Percentiles rank a stretch among this genome's conserved stretches.
phyloP scores from a whole-genome alignment of 108 stramenopile species.

The Nitzschia sp. region DNA sequence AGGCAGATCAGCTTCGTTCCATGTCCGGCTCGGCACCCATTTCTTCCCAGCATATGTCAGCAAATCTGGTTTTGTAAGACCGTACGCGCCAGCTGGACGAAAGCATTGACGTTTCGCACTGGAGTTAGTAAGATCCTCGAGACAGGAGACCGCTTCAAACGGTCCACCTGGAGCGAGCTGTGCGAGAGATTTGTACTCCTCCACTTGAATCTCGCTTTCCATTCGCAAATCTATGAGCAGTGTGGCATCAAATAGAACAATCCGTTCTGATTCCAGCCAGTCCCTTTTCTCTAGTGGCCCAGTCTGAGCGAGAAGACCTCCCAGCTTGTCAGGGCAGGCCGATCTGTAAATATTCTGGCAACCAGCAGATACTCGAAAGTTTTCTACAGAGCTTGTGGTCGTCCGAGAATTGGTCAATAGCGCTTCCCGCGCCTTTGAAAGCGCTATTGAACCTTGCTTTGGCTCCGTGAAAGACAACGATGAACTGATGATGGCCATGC shows the following conservation, averaged over 20 bases:
- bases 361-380: background rate
- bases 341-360: background rate
- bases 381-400: background rate
- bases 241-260: background rate
- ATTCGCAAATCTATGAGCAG: slow-evolving; percentile 4
- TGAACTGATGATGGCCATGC: too few species aligned
- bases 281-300: background rate
- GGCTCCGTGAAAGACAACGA: too few species aligned
- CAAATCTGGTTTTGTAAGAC: background rate
- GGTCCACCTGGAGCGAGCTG: slow-evolving; percentile 2
- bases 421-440: too few species aligned
- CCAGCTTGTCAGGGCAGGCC: slow-evolving; percentile 2
- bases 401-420: too few species aligned
- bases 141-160: background rate
- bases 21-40: background rate
- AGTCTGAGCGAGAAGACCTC: background rate
- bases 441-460: too few species aligned
- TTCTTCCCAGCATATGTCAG: background rate
- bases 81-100: background rate
- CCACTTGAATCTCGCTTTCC: slow-evolving; percentile 1
- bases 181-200: background rate
- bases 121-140: slow-evolving; percentile 7
- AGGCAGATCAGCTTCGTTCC: background rate
- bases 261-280: background rate
- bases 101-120: slow-evolving; percentile 2